These are phyloP conservation scores for Cinnamomum chago DNA, from an alignment of 164 flowering plant species.

Conservation along the genomic window DNA sequence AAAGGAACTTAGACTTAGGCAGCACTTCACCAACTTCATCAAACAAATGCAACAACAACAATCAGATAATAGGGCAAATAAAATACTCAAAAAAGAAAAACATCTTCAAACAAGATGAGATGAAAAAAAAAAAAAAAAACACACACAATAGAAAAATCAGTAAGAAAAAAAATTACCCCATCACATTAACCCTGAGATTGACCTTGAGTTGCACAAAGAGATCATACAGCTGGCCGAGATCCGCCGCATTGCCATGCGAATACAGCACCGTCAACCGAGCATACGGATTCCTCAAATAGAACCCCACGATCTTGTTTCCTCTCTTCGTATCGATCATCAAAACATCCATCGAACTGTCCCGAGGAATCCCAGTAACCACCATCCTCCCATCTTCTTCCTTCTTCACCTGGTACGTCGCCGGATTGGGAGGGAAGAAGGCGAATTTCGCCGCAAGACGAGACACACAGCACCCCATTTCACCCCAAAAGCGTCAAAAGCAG, in stretches of 20 bases:
- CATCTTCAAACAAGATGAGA: not conserved
- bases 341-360: constrained; percentile 63
- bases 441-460: constrained; percentile 75
- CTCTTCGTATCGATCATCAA: constrained; percentile 54
- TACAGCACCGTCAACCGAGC: constrained; percentile 85
- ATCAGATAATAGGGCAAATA: too few species aligned
- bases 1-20: too few species aligned
- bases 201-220: constrained; percentile 90
- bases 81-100: not conserved
- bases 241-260: constrained; percentile 98
- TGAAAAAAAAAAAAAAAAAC: too few species aligned
- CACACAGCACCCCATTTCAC: constrained; percentile 66
- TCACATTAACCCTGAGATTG: constrained; percentile 87
- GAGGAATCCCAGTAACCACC: constrained; percentile 41
- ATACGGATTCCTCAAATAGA: constrained; percentile 70
- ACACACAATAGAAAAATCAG: not conserved
- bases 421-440: constrained; percentile 89
- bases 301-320: constrained; percentile 86
- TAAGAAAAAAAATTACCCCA: constrained; percentile 52
- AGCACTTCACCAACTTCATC: too few species aligned
- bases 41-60: too few species aligned
- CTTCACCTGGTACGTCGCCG: constrained; percentile 66
- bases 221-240: constrained; percentile 90
- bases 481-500: constrained; percentile 12
- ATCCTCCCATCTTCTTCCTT: constrained; percentile 49